A percentile compares a stretch with the other conserved stretches of the same genome.
Evolutionary conservation across 306 rosid species (phyloP).

Genomic region (Aeschynomene evenia): DNA sequence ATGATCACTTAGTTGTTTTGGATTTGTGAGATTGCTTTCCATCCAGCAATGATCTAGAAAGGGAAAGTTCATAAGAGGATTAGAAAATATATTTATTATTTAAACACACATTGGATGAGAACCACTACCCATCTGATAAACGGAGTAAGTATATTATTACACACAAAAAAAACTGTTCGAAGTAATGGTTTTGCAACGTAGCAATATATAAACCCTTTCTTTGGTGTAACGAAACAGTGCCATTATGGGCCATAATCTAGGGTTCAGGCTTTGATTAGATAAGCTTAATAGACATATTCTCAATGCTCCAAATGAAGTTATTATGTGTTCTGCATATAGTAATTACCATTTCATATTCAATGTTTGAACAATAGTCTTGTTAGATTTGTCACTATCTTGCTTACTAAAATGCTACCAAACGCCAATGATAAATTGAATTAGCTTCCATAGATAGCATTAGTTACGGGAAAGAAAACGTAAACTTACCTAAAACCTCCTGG

Average conservation of each 20-base stretch:
- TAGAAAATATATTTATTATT: neutral
- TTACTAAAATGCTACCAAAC: constrained; percentile 6
- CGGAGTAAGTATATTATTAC: too few species aligned
- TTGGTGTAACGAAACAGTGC: neutral
- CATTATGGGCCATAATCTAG: too few species aligned
- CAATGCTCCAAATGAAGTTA: constrained; percentile 3
- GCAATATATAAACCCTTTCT: neutral
- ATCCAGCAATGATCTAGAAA: constrained; percentile 76
- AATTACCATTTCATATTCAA: neutral
- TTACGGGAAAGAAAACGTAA: neutral
- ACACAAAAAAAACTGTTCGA: too few species aligned
- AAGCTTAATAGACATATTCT: constrained; percentile 9
- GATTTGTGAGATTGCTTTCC: constrained; percentile 41
- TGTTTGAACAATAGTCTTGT: neutral
- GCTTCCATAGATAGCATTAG: constrained; percentile 7
- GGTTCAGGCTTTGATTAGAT: neutral
- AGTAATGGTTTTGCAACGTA: neutral
- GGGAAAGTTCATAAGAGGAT: constrained; percentile 23
- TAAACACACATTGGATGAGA: neutral
- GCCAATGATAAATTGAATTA: neutral
- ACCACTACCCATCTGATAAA: neutral
- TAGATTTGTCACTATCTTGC: neutral
- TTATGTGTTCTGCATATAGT: neutral
- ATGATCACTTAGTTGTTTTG: constrained; percentile 40
- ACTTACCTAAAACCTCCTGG: constrained; percentile 69